Evolutionary conservation across 331 rosid genomes (phyloP), one percentile per base, ranked within the genome.

Genomic region (Cydonia oblonga): DNA sequence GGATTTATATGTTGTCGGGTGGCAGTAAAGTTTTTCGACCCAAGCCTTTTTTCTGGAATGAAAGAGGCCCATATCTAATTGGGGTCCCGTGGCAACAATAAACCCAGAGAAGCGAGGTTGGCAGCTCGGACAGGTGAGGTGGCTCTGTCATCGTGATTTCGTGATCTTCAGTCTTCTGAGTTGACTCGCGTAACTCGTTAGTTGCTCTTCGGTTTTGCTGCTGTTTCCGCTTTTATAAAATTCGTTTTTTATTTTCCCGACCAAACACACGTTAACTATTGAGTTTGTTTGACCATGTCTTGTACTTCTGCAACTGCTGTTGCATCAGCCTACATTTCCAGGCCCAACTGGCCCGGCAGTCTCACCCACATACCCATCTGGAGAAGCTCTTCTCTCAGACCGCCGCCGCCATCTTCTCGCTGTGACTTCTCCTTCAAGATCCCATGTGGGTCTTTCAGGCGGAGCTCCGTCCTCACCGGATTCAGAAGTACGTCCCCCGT

Each of bases 401-500:
- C 84, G 15, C 59, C 26, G 5, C 86, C 77, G 5, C 86, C 77
- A 0, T 85, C 77, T 0, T 83, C 81, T 70, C 70, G 84, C 44
- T 52, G 65, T 46, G 83, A 49, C 49, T 65, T 74, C 53, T 68
- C 80, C 75, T 83, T 86, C 71, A 84, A 26, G 62, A 76, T 71
- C 77, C 66, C 81, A 46, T 73, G 26, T 38, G 15, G 75, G 22
- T 71, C 77, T 19, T 66, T 81, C 28, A 76, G 75, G 53, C 85
- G 71, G 58, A 66, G 78, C 78, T 67, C 91, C 11, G 59, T 72
- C 42, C 61, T 23, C 77, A 86, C 64, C 58, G 84, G 73, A 68
- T 61, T 71, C 76, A 85, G 83, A 66, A 74, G 80, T 60, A 15
- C 81, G 75, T 80, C 89, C 58, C 87, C 97, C 32, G 90, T 90